Evolutionary conservation across 73 alveolate genomes (phyloP), one percentile per base, ranked within the genome.

Genomic region (Stentor coeruleus): DNA sequence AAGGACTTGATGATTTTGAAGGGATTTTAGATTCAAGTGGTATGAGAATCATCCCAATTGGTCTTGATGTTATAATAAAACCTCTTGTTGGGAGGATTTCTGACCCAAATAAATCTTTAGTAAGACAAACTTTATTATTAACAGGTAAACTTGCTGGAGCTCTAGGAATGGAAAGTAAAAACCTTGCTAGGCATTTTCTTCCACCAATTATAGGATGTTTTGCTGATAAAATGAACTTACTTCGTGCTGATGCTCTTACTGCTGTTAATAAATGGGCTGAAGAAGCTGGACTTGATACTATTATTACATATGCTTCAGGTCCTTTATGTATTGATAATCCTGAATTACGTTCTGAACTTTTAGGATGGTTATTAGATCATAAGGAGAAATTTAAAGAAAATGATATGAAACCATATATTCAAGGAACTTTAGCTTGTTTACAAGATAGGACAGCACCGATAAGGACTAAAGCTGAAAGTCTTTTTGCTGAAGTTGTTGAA

Each of bases 21-120:
- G 91, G 85, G 59, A 80, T 88, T 74, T 66, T 93, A 14, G 86
- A 59, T 59, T 87, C 88, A 35, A 86, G 93, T n/a, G 84, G 88
- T 83, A 87, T 87, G 91, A 87, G 95, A 82, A 92, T 94, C 0
- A 88, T 84, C 83, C 95, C 97, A 39, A 84, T 82, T 40, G 98
- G 98, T 1, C 87, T 94, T 42, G 81, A 77, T 72, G 97, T 90
- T 74, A 83, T 92, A 31, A 77, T 94, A 59, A 85, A 82, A 58
- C 57, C 85, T 39, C 42, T 94, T 0, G 92, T 87, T 77, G 76
- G 77, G 6, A 90, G 93, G 84, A 79, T 94, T 88, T 86, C 82
- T 58, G 98, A 94, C 81, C 87, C 97, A 3, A 94, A 94, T 87
- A 94, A 94, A 85, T 87, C 93, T 80, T 88, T 94, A 11, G 88